phyloP scores from a whole-genome alignment of 1,284 basidiomycete genomes.

The Irpex sp. region DNA sequence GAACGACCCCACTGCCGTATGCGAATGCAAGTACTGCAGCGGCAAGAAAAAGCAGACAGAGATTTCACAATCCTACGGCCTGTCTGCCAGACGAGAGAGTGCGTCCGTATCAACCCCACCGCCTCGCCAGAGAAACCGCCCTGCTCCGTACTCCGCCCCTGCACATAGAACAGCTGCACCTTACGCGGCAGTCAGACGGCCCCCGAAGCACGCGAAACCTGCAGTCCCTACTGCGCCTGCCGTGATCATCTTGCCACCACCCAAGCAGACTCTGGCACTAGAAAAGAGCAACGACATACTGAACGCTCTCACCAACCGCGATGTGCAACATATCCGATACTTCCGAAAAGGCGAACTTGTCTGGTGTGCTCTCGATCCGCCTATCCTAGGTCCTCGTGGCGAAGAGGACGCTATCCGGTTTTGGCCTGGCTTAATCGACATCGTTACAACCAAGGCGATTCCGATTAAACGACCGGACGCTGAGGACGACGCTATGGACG shows the following conservation, averaged over 20 bases:
- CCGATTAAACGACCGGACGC: slow-evolving; percentile 13
- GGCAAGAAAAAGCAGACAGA: slow-evolving; percentile 55
- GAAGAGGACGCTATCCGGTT: slow-evolving; percentile 43
- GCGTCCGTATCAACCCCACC: slow-evolving; percentile 5
- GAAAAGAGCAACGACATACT: slow-evolving; percentile 59
- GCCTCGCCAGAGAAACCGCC: slow-evolving; percentile 3
- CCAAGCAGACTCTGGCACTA: slow-evolving; percentile 44
- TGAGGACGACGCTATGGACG: neutral
- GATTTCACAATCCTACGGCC: slow-evolving; percentile 56
- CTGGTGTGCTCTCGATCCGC: slow-evolving; percentile 57
- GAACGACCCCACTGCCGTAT: slow-evolving; percentile 43
- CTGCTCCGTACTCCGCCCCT: neutral
- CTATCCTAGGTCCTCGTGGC: slow-evolving; percentile 39
- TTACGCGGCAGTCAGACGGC: slow-evolving; percentile 50
- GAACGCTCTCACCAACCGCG: slow-evolving; percentile 37
- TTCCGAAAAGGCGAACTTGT: slow-evolving; percentile 67
- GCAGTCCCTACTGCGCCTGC: neutral
- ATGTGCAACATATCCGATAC: slow-evolving; percentile 43
- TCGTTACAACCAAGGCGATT: slow-evolving; percentile 42
- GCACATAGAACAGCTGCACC: slow-evolving; percentile 6
- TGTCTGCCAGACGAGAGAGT: slow-evolving; percentile 11
- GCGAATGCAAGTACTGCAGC: slow-evolving; percentile 76
- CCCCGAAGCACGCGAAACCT: slow-evolving; percentile 35
- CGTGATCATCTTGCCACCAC: slow-evolving; percentile 24
- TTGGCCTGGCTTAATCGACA: slow-evolving; percentile 70